Percentiles rank a stretch among this genome's conserved stretches.
phyloP scores from a whole-genome alignment of 2,329 filamentous ascomycete species.

The Cyphellophora europaea region DNA sequence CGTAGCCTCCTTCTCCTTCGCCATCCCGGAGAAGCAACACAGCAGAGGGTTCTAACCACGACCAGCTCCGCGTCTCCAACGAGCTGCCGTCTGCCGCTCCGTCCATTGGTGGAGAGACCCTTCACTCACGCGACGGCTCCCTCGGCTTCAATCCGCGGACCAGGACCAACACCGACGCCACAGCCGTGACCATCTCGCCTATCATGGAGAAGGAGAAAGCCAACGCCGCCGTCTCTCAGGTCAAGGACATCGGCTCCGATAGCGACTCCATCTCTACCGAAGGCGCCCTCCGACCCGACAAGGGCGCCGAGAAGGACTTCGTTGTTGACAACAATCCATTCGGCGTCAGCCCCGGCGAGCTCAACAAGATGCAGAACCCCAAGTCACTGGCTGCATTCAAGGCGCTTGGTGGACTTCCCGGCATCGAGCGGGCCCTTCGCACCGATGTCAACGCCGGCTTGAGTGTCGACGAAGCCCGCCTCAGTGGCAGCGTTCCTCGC shows the following conservation, averaged over 20 bases:
- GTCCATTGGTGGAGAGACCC: not conserved
- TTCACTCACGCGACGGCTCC: constrained; percentile 1
- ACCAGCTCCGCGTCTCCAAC: too few species aligned
- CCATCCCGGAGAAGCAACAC: too few species aligned
- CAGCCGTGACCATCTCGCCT: not conserved
- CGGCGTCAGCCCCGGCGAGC: constrained; percentile 72
- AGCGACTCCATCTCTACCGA: constrained; percentile 6
- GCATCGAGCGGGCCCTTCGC: constrained; percentile 70
- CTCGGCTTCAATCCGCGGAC: not conserved
- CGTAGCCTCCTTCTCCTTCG: too few species aligned
- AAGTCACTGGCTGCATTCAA: constrained; percentile 78
- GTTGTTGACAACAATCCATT: constrained; percentile 71
- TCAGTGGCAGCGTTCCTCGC: constrained; percentile 49
- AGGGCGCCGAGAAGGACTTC: constrained; percentile 68
- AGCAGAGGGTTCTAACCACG: too few species aligned
- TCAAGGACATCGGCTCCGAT: not conserved
- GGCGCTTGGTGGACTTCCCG: constrained; percentile 65
- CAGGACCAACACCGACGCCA: not conserved
- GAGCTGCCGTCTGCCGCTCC: too few species aligned
- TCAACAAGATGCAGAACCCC: constrained; percentile 81
- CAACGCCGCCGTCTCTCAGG: not conserved
- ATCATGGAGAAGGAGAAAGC: constrained; percentile 1
- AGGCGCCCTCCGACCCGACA: constrained; percentile 55
- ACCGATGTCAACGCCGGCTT: constrained; percentile 64
- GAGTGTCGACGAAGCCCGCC: constrained; percentile 61